Percentiles rank a stretch among this genome's conserved stretches.
These are phyloP conservation scores for Podospora appendiculata DNA, from an alignment of 495 filamentous ascomycete species.

Conservation along the genomic window DNA sequence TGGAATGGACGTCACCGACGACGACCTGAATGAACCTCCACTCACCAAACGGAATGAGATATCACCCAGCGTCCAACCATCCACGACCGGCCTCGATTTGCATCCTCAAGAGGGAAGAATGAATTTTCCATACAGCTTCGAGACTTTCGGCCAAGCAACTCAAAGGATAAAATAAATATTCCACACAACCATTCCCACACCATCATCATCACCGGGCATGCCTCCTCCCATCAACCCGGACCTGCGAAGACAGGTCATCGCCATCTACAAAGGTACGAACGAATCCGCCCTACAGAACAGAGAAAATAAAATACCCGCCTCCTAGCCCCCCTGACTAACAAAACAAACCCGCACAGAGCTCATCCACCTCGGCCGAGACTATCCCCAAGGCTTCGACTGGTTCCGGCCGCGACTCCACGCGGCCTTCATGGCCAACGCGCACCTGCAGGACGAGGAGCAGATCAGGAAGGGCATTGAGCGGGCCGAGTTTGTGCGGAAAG, in stretches of 20 bases:
- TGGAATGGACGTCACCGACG: no score
- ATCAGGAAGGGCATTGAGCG: conserved; percentile 68
- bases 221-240: conserved; percentile 34
- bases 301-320: no score
- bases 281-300: no score
- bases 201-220: not conserved
- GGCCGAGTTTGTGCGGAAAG: conserved; percentile 88
- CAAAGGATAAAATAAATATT: not conserved
- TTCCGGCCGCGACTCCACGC: conserved; percentile 75
- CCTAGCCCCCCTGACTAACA: no score
- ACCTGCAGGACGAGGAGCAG: conserved; percentile 60
- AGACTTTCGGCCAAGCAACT: not conserved
- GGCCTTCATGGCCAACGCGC: conserved; percentile 70
- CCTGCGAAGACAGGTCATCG: conserved; percentile 73
- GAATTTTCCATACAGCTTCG: no score
- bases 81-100: not conserved
- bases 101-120: no score
- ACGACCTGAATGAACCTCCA: not conserved
- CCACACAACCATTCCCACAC: not conserved
- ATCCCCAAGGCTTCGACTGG: conserved; percentile 80
- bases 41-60: not conserved
- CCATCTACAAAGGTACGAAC: conserved; percentile 77
- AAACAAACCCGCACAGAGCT: conserved; percentile 49
- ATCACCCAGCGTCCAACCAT: not conserved
- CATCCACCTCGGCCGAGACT: conserved; percentile 74